Evolutionary conservation across 2,329 filamentous ascomycete species (phyloP), one percentile per base, ranked within the genome.

Genomic region (Penicillium sumatraense): DNA sequence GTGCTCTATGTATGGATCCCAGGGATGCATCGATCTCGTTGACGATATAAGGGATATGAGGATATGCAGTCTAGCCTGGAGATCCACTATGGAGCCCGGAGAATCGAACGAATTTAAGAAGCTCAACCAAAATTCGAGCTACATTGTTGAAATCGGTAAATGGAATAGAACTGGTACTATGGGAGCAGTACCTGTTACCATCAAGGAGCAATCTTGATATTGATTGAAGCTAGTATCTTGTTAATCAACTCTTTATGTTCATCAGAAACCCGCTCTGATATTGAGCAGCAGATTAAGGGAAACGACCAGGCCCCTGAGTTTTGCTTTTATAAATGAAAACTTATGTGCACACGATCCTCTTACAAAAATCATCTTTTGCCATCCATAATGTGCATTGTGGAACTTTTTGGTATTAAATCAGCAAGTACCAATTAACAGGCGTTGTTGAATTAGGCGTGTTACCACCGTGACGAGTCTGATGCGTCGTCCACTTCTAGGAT

Each of bases 41-140:
- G 48, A 50, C 35, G 36, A 50, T 42, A 24, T 50, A 29, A 50
- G 21, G 36, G 48, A 42, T 41, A 42, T 24, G 16, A 50, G 26
- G 21, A 49, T 49, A 26, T 38, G 23, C 47, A 49, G 21, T 41
- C 47, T 49, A n/a, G n/a, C 23, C 20, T 49, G 47, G 31, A 35
- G 47, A 27, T 27, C 47, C 18, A 18, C 47, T 27, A 40, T 29
- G 35, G 9, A 49, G 11, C 47, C 33, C 33, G 47, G 33, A 14
- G 47, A 49, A 49, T 21, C 23, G 10, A 49, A 49, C 33, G 35
- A 35, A 41, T 27, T 49, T 16, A 24, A n/a, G 33, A 40, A 38
- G n/a, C 47, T 35, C 16, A 49, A 49, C 24, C 47, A 49, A 13
- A 21, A 38, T 14, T 26, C 47, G 14, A 49, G 24, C 11, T 49